phyloP scores from a whole-genome alignment of 805 yeast genomes.

The Monosporozyma aquatica region DNA sequence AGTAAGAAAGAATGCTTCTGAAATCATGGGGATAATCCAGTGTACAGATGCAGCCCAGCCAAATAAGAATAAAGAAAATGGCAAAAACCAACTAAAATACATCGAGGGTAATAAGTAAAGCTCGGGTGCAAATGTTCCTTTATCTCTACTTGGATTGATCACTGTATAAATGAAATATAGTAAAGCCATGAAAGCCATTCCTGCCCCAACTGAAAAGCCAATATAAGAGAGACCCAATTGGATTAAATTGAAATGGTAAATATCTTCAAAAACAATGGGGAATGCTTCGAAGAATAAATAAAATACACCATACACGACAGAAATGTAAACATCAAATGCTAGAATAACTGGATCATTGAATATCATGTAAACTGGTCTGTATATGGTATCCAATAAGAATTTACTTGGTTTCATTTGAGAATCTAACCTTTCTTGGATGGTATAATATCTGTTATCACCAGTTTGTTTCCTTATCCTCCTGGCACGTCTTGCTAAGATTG shows the following conservation, averaged over 20 bases:
- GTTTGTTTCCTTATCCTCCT: conserved; percentile 38
- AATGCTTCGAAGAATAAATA: conserved; percentile 54
- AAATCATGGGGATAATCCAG: conserved; percentile 43
- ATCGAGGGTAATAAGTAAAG: conserved; percentile 34
- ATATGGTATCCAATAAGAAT: conserved; percentile 29
- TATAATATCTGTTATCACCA: conserved; percentile 37
- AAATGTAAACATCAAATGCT: conserved; percentile 42
- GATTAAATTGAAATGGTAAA: conserved; percentile 39
- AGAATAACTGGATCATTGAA: conserved; percentile 46
- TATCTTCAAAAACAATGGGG: conserved; percentile 43
- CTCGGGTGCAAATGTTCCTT: conserved; percentile 33
- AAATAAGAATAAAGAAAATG: conserved; percentile 37
- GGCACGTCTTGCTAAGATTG: conserved; percentile 42
- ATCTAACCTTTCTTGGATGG: conserved; percentile 33
- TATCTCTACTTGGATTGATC: conserved; percentile 21
- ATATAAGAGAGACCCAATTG: conserved; percentile 40
- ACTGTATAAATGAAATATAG: conserved; percentile 23
- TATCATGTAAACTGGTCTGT: conserved; percentile 43
- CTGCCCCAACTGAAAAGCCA: conserved; percentile 37
- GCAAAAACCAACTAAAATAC: conserved; percentile 34
- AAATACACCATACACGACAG: conserved; percentile 42
- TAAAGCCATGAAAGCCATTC: conserved; percentile 30
- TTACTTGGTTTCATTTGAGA: conserved; percentile 13
- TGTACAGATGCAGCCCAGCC: conserved; percentile 44
- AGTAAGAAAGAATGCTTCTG: conserved; percentile 32